Percentiles rank a stretch among this genome's conserved stretches.
These are phyloP conservation scores for Clonostachys solani DNA, from an alignment of 2,329 filamentous ascomycete species.

Conservation along the genomic window DNA sequence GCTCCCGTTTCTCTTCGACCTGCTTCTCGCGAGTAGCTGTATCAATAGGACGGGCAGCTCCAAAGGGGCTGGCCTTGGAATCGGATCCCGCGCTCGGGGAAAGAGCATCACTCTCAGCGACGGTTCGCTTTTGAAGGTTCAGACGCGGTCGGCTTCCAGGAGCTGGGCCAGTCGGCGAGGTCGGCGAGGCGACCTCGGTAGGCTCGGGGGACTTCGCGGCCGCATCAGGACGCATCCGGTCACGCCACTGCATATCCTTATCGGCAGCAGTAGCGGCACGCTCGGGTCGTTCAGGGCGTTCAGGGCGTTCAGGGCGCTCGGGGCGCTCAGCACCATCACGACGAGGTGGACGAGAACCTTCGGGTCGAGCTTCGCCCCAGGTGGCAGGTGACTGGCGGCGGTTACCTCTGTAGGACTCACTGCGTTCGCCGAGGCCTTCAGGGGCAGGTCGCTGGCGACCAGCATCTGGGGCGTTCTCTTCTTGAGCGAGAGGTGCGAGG, in stretches of 20 bases:
- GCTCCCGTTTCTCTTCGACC: constrained; percentile 81
- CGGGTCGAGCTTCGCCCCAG: constrained; percentile 71
- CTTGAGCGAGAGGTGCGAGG: constrained; percentile 63
- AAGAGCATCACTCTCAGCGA: constrained; percentile 63
- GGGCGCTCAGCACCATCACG: constrained; percentile 69
- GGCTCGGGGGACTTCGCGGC: constrained; percentile 59
- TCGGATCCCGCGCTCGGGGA: constrained; percentile 53
- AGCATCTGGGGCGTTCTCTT: constrained; percentile 46
- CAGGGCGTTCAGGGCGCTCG: constrained; percentile 68
- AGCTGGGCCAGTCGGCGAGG: constrained; percentile 59
- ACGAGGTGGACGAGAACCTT: constrained; percentile 75
- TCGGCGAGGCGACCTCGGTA: constrained; percentile 65
- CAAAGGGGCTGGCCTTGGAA: constrained; percentile 88
- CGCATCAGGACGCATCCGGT: constrained; percentile 82
- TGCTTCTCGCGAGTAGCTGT: constrained; percentile 85
- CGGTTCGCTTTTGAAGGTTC: constrained; percentile 87
- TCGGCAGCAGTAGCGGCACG: constrained; percentile 83
- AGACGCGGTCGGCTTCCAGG: constrained; percentile 69
- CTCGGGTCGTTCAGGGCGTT: constrained; percentile 40
- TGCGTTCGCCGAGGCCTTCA: constrained; percentile 50
- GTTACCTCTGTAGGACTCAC: constrained; percentile 55
- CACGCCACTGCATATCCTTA: constrained; percentile 88
- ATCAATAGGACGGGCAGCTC: constrained; percentile 89
- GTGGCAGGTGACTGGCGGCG: constrained; percentile 67
- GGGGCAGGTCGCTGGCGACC: constrained; percentile 42